Evolutionary conservation across 495 filamentous ascomycete species (phyloP), one percentile per base, ranked within the genome.

Genomic region (Tuber indicum): DNA sequence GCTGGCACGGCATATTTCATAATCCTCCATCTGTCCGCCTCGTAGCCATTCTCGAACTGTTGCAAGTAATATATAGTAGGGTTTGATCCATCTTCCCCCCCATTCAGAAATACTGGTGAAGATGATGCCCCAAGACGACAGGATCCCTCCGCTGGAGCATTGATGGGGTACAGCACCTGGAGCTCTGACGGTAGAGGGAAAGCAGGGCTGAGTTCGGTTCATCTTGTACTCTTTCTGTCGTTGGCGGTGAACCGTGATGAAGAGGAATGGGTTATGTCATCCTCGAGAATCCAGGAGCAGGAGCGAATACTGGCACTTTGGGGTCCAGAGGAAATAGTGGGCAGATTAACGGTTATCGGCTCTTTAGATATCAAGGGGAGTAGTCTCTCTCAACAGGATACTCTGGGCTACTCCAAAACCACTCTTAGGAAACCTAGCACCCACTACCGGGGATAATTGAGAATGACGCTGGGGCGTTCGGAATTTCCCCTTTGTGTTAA

Each of bases 41-140:
- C 94, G 81, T 98, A 97, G 32, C 94, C 93, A 81, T 92, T 90
- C 78, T 89, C 85, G n/a, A 87, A 86, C 91, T 94, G 93, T 44
- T 91, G 88, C 71, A 94, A 89, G 76, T 96, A 93, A 32, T 62
- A 62, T 62, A 62, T 16, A 62, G n/a, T 62, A 62, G n/a, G 52
- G 26, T 62, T 62, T 32, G 52, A 32, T 32, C 10, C 52, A 5
- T 32, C 52, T n/a, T 16, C 52, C 12, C 14, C n/a, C 52, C 52
- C 12, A 16, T 90, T 94, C 19, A 94, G 88, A 77, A 97, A 91
- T 16, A 90, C 88, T 2, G 94, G 94, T 14, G 86, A 89, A 0
- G 90, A 87, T 81, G 91, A 89, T 74, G 96, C 94, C 3, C 95
- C 95, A 74, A 91, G 87, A 0, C 88, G 84, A 43, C 45, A 26